Conservation (phyloP, 352 stramenopile genomes). For the Globisporangium middletonii region DNA sequence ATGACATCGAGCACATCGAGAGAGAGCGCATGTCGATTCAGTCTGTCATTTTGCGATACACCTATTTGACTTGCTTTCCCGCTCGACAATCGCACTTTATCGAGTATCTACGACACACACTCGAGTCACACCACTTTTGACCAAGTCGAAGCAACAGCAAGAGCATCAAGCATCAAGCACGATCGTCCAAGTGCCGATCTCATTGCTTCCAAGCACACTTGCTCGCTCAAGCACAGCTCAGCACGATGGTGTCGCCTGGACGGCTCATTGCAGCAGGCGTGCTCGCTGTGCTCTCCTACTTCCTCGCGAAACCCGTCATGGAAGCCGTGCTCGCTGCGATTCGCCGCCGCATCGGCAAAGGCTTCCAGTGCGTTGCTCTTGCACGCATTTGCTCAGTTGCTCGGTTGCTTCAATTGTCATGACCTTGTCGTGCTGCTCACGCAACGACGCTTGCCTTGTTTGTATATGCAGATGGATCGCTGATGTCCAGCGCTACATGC, state of each 20-base stretch:
- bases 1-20: no score
- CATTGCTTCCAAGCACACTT: background rate
- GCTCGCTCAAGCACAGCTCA: background rate
- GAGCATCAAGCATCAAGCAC: background rate
- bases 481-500: constrained; percentile 74
- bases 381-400: background rate
- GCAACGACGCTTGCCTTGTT: background rate
- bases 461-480: constrained; percentile 47
- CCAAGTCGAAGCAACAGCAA: background rate
- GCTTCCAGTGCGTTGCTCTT: constrained; percentile 30
- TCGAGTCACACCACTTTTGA: background rate
- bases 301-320: constrained; percentile 44
- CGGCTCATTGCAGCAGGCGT: constrained; percentile 45
- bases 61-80: no score
- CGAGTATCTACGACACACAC: background rate
- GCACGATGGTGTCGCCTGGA: constrained; percentile 40
- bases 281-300: constrained; percentile 35
- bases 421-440: background rate
- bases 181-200: no score
- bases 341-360: constrained; percentile 51
- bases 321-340: constrained; percentile 45
- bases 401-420: background rate
- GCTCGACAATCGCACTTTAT: background rate
- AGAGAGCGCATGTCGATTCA: no score
- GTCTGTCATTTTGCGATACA: no score